These are phyloP conservation scores for Stemphylium beticola DNA, from an alignment of 2,329 filamentous ascomycete genomes.

Conservation along the genomic window DNA sequence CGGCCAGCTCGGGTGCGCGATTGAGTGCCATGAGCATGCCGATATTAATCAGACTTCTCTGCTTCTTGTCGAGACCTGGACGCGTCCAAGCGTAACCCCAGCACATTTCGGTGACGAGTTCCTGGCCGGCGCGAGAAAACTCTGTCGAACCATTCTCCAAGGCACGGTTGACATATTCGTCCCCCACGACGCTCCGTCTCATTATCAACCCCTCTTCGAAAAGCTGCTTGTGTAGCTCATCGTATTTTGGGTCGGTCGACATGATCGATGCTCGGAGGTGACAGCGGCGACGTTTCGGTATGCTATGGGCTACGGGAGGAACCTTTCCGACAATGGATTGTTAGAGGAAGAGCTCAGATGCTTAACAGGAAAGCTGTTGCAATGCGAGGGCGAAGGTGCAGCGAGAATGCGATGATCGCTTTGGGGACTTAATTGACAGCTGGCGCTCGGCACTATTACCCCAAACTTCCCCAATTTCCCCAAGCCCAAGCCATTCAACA, in stretches of 20 bases:
- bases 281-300: not conserved
- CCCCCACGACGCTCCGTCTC: slow-evolving; percentile 66
- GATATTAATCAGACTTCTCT: slow-evolving; percentile 67
- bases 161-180: slow-evolving; percentile 65
- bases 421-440: slow-evolving; percentile 1
- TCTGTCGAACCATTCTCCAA: slow-evolving; percentile 62
- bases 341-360: no score
- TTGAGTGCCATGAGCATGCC: slow-evolving; percentile 70
- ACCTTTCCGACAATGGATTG: no score
- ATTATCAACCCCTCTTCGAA: slow-evolving; percentile 68
- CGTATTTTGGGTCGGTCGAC: slow-evolving; percentile 51
- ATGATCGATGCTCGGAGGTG: slow-evolving; percentile 30
- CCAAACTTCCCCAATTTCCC: slow-evolving; percentile 35
- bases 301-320: not conserved
- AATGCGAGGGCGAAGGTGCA: not conserved
- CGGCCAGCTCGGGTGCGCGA: slow-evolving; percentile 63
- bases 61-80: slow-evolving; percentile 66
- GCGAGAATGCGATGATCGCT: not conserved
- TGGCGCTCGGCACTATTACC: slow-evolving; percentile 27
- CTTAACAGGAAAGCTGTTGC: not conserved
- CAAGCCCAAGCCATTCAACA: not conserved
- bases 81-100: slow-evolving; percentile 71
- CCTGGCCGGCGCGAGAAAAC: slow-evolving; percentile 67
- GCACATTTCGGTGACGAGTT: slow-evolving; percentile 68
- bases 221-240: slow-evolving; percentile 59